Evolutionary conservation across 805 yeast genomes (phyloP), one percentile per base, ranked within the genome.

Genomic region (Candida hungchunana): DNA sequence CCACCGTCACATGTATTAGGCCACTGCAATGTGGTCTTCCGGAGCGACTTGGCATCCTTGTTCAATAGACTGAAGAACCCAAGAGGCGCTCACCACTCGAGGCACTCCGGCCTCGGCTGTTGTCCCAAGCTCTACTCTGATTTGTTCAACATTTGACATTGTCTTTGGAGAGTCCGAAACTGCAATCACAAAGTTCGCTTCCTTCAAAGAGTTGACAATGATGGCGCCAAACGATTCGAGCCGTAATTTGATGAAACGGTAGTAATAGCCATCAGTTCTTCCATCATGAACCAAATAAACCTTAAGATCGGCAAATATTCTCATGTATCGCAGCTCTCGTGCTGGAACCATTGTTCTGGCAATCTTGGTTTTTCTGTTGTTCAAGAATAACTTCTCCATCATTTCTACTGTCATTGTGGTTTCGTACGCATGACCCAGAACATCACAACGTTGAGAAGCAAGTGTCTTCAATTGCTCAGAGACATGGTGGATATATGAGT

Each of bases 341-440:
- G 29, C 29, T 11, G 31, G 20, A 6, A 25, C 30, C 18, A 16
- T 13, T 13, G 33, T 28, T 30, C 33, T 25, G 14, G 28, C 41
- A 10, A 32, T 33, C 23, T 31, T 32, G 4, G 43, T 23, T 6
- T 19, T 14, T 31, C 22, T 22, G 20, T 34, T 37, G 14, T 46
- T 47, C 11, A 42, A 42, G 32, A 51, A 38, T 17, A 36, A 14
- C 35, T 14, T 31, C 21, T 18, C 41, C 48, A 26, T 28, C 44
- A 8, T 21, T 13, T 40, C 39, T 9, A 29, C 37, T 4, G 38
- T 37, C 0, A 36, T 12, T 7, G 59, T 53, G 4, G 70, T 55
- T 1, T 58, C 59, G 42, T 62, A 75, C 41, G 93, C 78, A 52
- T 82, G 86, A 0, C 88, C 89, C 52, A 51, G 76, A 12, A 45